Evolutionary conservation across 1,284 basidiomycete species (phyloP).

Genomic region (Rhodotorula sp.): DNA sequence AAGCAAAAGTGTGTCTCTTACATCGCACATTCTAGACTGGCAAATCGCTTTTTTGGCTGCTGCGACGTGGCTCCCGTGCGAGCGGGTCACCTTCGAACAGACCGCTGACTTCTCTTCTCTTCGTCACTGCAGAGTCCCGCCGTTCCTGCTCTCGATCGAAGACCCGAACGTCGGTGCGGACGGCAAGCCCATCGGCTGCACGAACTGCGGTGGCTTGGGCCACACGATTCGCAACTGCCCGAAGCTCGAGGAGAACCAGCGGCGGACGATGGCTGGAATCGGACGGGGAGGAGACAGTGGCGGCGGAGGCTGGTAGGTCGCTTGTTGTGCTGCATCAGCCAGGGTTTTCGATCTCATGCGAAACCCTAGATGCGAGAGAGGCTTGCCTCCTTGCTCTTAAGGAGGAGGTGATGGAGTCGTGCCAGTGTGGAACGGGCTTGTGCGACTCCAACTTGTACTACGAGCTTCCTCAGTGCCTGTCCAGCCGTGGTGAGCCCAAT

Average conservation of each 20-base stretch:
- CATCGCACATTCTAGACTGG: conserved; percentile 10
- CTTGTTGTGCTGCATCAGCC: neutral
- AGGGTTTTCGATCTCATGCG: too few relatives aligned
- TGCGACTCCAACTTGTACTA: too few relatives aligned
- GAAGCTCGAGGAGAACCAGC: conserved; percentile 89
- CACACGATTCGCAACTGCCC: conserved; percentile 93
- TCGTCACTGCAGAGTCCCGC: conserved; percentile 72
- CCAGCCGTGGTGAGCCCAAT: neutral
- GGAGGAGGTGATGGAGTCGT: too few relatives aligned
- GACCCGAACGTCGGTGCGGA: conserved; percentile 82
- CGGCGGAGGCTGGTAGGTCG: conserved; percentile 1
- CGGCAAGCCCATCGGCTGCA: conserved; percentile 78
- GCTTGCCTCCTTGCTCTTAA: too few relatives aligned
- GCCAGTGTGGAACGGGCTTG: too few relatives aligned
- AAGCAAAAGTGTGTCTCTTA: conserved; percentile 77
- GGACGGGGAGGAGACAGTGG: conserved; percentile 29
- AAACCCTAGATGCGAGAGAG: too few relatives aligned
- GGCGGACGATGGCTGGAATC: conserved; percentile 75
- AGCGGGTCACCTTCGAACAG: neutral
- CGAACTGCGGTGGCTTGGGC: conserved; percentile 94
- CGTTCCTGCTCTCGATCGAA: conserved; percentile 88
- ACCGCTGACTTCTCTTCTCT: neutral
- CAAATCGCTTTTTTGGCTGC: neutral
- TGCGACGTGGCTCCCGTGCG: neutral
- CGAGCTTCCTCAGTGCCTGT: neutral